These are phyloP conservation scores for Aspergillus fumigatus DNA, from an alignment of 2,329 filamentous ascomycete species.

Conservation along the genomic window DNA sequence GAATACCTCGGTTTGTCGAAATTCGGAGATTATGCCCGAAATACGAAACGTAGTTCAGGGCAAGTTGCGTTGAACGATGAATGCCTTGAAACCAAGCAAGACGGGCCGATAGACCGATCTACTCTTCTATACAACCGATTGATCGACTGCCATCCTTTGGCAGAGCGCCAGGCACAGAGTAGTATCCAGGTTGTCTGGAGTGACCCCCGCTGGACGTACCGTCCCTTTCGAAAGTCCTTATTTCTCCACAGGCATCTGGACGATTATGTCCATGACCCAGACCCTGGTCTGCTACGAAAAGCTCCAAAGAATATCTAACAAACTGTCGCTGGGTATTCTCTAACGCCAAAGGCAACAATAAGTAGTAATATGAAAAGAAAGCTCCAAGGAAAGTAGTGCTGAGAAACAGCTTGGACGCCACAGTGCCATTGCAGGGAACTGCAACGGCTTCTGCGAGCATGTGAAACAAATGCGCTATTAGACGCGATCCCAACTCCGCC, in stretches of 20 bases:
- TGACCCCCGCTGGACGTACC: background rate
- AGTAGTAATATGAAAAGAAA: conserved; percentile 20
- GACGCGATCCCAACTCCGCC: conserved; percentile 11
- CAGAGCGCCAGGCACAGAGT: background rate
- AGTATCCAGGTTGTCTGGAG: background rate
- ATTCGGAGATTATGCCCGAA: background rate
- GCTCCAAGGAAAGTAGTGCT: conserved; percentile 21
- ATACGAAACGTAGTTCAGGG: background rate
- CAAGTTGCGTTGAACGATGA: background rate
- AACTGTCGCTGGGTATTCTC: conserved; percentile 31
- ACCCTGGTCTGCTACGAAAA: background rate
- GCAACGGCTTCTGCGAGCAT: conserved; percentile 6
- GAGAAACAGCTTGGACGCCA: conserved; percentile 37
- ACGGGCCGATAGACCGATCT: too few species aligned
- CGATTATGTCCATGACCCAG: too few species aligned
- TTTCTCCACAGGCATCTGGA: background rate
- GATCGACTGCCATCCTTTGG: background rate
- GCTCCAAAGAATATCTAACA: background rate
- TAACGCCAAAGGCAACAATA: conserved; percentile 24
- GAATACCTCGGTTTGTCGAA: background rate
- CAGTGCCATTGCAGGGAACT: conserved; percentile 13
- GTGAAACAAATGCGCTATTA: conserved; percentile 10
- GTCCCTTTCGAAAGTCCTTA: background rate
- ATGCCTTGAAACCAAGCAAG: background rate
- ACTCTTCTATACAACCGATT: background rate